Percentiles rank a stretch among this genome's conserved stretches.
Conservation (phyloP, 1,284 basidiomycete genomes). For the Meripilus lineatus region DNA sequence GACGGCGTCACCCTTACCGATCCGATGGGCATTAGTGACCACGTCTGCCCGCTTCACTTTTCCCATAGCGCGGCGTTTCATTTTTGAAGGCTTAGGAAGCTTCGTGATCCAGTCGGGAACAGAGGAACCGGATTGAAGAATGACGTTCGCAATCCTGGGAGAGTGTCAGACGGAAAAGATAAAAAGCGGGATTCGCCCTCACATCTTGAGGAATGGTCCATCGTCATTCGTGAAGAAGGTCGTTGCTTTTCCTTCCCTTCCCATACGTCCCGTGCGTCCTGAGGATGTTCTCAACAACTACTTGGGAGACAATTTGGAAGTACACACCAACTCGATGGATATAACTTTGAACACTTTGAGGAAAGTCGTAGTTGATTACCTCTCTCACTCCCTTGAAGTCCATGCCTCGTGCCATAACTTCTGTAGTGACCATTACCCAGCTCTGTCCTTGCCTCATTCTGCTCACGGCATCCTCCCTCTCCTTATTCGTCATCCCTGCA, state of each 20-base stretch:
- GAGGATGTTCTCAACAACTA: conserved; percentile 1
- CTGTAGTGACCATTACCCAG: conserved; percentile 92
- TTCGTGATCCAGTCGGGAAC: conserved; percentile 91
- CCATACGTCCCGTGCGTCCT: conserved; percentile 92
- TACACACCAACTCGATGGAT: conserved; percentile 86
- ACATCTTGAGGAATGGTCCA: conserved; percentile 88
- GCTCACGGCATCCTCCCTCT: conserved; percentile 81
- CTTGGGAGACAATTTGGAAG: not conserved
- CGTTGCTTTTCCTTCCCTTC: conserved; percentile 85
- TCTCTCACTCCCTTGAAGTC: conserved; percentile 95
- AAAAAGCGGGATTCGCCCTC: conserved; percentile 26
- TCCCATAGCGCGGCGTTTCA: conserved; percentile 83
- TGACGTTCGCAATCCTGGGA: conserved; percentile 87
- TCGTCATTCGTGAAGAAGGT: conserved; percentile 97
- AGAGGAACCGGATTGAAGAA: conserved; percentile 82
- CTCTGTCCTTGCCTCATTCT: conserved; percentile 85
- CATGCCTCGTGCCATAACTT: conserved; percentile 95
- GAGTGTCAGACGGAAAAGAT: not conserved
- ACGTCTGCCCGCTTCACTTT: conserved; percentile 76
- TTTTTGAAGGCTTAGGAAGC: conserved; percentile 83
- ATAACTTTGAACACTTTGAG: conserved; percentile 90
- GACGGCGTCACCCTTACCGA: conserved; percentile 68
- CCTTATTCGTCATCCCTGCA: conserved; percentile 81
- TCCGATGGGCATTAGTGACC: conserved; percentile 69
- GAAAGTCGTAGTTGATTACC: conserved; percentile 97